Evolutionary conservation across 1,284 basidiomycete genomes (phyloP), one percentile per base, ranked within the genome.

Genomic region (Sporisorium reilianum): DNA sequence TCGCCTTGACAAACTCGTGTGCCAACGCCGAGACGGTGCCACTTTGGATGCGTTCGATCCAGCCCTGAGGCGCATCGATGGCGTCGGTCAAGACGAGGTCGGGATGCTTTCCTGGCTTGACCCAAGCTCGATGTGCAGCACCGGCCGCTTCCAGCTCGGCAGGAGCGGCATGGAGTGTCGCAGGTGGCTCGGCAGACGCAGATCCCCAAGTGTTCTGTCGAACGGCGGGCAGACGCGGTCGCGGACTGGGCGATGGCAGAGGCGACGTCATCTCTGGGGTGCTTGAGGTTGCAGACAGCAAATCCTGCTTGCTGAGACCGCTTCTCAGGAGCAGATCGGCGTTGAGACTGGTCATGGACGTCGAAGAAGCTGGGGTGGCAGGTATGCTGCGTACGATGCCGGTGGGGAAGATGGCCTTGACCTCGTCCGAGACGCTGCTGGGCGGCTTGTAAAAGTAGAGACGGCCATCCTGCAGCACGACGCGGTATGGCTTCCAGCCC

Each of bases 401-500:
- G 7, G 71, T 61, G 1, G 77, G 75, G 34, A 82, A 82, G 28
- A 81, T 63, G 22, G 67, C 55, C 55, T 77, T 79, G 51, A 84
- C 81, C 28, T 84, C 83, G 45, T 81, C 79, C 14, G 71, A 60
- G 57, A 83, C 60, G 38, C 44, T 69, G 46, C 70, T 74, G 18
- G 78, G 77, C 10, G 80, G 81, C 63, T 84, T 84, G 72, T 78
- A 84, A 56, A 84, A 84, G 56, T 58, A 63, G 36, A 84, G 70
- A 8, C 64, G 67, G n/a, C 75, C 79, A 30, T 78, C 78, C 9
- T 68, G 61, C n/a, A 84, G 62, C 14, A 82, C 59, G 25, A 79
- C 81, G 9, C 79, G 78, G 55, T 81, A 84, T 10, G 83, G 80
- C 45, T 84, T 83, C 83, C 83, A 84, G 38, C 83, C 83, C 26